A percentile compares a stretch with the other conserved stretches of the same genome.
Conservation (phyloP, 768 basidiomycete species). For the Panaeolus cyanescens region DNA sequence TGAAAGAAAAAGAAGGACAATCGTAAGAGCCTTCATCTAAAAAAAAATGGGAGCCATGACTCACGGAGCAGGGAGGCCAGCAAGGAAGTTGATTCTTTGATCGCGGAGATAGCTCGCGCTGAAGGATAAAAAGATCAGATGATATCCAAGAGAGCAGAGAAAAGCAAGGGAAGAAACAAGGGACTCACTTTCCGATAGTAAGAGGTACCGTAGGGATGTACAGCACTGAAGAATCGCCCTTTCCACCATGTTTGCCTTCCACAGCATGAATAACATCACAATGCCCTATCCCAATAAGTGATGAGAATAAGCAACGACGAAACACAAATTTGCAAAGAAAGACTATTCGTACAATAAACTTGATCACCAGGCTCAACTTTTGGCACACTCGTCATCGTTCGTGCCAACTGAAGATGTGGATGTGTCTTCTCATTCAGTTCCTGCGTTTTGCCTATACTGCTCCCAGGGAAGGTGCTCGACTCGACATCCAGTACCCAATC, state of each 20-base stretch:
- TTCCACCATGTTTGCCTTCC: slow-evolving; percentile 47
- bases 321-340: background rate
- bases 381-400: slow-evolving; percentile 62
- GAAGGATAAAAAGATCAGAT: background rate
- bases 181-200: slow-evolving; percentile 47
- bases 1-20: slow-evolving; percentile 14
- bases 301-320: background rate
- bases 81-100: slow-evolving; percentile 47
- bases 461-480: slow-evolving; percentile 54
- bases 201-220: slow-evolving; percentile 59
- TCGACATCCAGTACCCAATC: slow-evolving; percentile 62
- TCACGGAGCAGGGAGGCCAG: slow-evolving; percentile 52
- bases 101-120: slow-evolving; percentile 52
- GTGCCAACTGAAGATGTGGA: slow-evolving; percentile 58
- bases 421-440: slow-evolving; percentile 58
- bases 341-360: slow-evolving; percentile 55
- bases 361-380: slow-evolving; percentile 64
- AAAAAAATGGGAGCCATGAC: slow-evolving; percentile 13
- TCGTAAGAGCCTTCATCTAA: background rate
- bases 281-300: slow-evolving; percentile 37
- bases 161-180: background rate
- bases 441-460: slow-evolving; percentile 52
- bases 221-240: slow-evolving; percentile 53
- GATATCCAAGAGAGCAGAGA: no score
- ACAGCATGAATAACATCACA: slow-evolving; percentile 61